Conservation (phyloP, 208 protist species). For the Leishmania mexicana region DNA sequence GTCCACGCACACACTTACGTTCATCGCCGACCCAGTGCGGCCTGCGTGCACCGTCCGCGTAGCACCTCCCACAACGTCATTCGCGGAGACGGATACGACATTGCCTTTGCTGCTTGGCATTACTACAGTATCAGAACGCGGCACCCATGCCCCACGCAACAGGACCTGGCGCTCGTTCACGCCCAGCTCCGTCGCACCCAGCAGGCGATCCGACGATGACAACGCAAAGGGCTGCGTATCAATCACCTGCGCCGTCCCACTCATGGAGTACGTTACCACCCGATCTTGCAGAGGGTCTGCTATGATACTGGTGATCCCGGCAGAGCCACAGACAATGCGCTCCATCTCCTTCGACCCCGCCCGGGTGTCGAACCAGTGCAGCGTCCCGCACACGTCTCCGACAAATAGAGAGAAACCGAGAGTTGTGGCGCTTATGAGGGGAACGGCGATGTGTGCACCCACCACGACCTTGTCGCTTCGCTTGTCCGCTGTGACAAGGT, state of each 20-base stretch:
- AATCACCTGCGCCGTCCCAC: slow-evolving; percentile 41
- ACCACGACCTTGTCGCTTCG: slow-evolving; percentile 11
- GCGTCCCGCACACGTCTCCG: slow-evolving; percentile 63
- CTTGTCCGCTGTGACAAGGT: slow-evolving; percentile 52
- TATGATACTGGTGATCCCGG: slow-evolving; percentile 43
- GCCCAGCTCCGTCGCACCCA: slow-evolving; percentile 35
- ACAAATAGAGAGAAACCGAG: slow-evolving; percentile 61
- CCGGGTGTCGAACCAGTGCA: slow-evolving; percentile 73
- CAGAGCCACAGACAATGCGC: slow-evolving; percentile 35
- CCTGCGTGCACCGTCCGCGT: slow-evolving; percentile 13
- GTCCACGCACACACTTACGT: slow-evolving; percentile 35
- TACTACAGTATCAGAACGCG: slow-evolving; percentile 16
- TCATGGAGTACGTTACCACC: slow-evolving; percentile 60
- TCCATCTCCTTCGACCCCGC: slow-evolving; percentile 35
- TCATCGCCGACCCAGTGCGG: slow-evolving; percentile 15
- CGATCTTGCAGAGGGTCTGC: slow-evolving; percentile 15
- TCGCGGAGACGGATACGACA: slow-evolving; percentile 22
- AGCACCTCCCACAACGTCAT: slow-evolving; percentile 24
- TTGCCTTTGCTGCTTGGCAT: slow-evolving; percentile 32
- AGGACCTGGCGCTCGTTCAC: slow-evolving; percentile 40
- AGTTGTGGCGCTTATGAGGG: slow-evolving; percentile 53
- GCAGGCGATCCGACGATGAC: slow-evolving; percentile 48
- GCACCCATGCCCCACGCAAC: slow-evolving; percentile 48
- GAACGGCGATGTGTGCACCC: slow-evolving; percentile 43
- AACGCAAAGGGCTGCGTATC: slow-evolving; percentile 80